Evolutionary conservation across 257 asterid species (phyloP), one percentile per base, ranked within the genome.

Genomic region (Anisodus acutangulus): DNA sequence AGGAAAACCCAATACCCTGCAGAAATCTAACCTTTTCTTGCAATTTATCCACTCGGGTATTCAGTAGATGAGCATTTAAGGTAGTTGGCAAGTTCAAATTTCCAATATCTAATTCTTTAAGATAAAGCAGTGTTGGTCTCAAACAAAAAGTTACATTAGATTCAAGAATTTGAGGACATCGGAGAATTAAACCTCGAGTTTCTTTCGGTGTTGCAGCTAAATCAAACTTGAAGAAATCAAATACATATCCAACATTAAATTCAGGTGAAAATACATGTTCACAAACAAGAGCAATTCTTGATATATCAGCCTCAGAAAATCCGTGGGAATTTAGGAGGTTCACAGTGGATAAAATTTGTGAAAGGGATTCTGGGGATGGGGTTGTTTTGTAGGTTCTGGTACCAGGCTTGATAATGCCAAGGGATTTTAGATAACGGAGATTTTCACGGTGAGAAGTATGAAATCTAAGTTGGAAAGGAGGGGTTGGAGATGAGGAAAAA

Each of bases 141-240:
- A 88, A 64, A 82, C 89, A 86, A 45, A 86, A 83, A 17, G 85
- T 80, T 8, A 85, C 91, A 59, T 78, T 85, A 45, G 91, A 80
- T 55, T 70, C 85, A 16, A 88, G 89, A 83, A 88, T 84, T 59
- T 82, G 49, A 45, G 91, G 91, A 17, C 91, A 88, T 5, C 82
- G 82, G 5, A 84, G 83, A 26, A 88, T 86, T 37, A 88, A 58
- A 79, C 83, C 67, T n/a, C 72, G 80, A 35, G 91, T 83, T 64
- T 88, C 91, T 71, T 86, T 86, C 16, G 83, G 80, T 9, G 85
- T 82, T 15, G 91, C 91, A 19, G 74, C 85, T 58, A 88, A 82
- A n/a, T 86, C 89, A 11, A 10, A 8, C 55, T 57, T 70, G 8
- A 88, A 79, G 84, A 88, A 86, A 13, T 79, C 87, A 22, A 84